These are phyloP conservation scores for Sphagnurus paluster DNA, from an alignment of 1,284 basidiomycete genomes.

Conservation along the genomic window DNA sequence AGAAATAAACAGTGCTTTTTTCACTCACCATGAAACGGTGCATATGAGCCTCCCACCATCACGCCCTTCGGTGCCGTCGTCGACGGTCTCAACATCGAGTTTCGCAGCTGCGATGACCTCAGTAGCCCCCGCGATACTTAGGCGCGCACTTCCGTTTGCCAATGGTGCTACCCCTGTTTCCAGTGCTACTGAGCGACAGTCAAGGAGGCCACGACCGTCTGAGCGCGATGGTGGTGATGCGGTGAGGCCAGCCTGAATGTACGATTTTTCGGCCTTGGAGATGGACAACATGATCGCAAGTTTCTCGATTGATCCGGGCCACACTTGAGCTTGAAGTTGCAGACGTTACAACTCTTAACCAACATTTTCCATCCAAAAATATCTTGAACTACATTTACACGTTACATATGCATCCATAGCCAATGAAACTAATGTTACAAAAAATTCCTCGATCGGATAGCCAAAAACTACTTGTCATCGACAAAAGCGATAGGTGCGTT, in stretches of 20 bases:
- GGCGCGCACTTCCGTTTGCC: constrained; percentile 76
- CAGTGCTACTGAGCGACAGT: constrained; percentile 67
- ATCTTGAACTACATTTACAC: too few relatives aligned
- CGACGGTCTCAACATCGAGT: constrained; percentile 67
- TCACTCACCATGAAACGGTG: constrained; percentile 71
- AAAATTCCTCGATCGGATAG: too few relatives aligned
- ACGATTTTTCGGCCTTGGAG: constrained; percentile 77
- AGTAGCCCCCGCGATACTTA: constrained; percentile 70
- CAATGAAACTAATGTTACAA: too few relatives aligned
- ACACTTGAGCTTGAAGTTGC: too few relatives aligned
- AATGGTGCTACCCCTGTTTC: constrained; percentile 75
- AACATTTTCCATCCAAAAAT: too few relatives aligned
- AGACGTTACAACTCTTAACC: too few relatives aligned
- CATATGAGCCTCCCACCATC: constrained; percentile 64
- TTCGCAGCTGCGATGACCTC: constrained; percentile 71
- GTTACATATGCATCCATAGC: too few relatives aligned
- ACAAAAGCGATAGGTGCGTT: constrained; percentile 7
- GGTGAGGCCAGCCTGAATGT: constrained; percentile 63
- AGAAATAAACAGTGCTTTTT: background rate
- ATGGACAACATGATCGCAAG: constrained; percentile 40
- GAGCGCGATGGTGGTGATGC: constrained; percentile 56
- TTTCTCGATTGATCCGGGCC: too few relatives aligned
- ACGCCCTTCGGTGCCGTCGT: constrained; percentile 39
- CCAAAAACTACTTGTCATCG: too few relatives aligned
- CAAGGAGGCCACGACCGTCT: constrained; percentile 64